Conservation (phyloP, 1,139 yeast genomes). For the Arxiozyma slooffiae region DNA sequence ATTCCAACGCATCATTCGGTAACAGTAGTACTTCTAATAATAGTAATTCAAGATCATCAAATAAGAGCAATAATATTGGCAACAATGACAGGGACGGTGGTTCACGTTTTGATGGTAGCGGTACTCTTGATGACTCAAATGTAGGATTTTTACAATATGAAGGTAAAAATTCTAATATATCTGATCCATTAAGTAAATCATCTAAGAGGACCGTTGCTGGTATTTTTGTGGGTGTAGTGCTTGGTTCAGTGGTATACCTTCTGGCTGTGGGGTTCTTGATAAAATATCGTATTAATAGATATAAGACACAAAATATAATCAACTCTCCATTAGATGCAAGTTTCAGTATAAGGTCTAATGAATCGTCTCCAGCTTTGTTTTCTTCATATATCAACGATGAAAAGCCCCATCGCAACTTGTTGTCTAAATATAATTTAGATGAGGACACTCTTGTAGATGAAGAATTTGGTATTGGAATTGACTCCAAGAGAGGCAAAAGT, state of each 20-base stretch:
- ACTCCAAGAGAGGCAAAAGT: slow-evolving; percentile 8
- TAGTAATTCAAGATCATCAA: slow-evolving; percentile 16
- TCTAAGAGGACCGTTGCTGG: slow-evolving; percentile 39
- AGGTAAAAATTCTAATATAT: slow-evolving; percentile 8
- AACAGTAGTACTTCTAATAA: slow-evolving; percentile 5
- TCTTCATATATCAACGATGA: background rate
- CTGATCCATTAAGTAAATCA: slow-evolving; percentile 19
- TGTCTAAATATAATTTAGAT: slow-evolving; percentile 14
- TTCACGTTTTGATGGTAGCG: slow-evolving; percentile 3
- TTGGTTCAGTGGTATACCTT: slow-evolving; percentile 52
- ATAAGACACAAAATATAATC: slow-evolving; percentile 8
- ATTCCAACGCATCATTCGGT: slow-evolving; percentile 5
- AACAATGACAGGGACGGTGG: slow-evolving; percentile 5
- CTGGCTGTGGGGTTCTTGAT: slow-evolving; percentile 39
- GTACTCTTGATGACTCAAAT: slow-evolving; percentile 34
- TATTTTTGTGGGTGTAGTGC: slow-evolving; percentile 56
- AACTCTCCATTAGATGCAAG: slow-evolving; percentile 5
- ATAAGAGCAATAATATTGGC: background rate
- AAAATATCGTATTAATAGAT: slow-evolving; percentile 32
- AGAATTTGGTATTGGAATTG: slow-evolving; percentile 9
- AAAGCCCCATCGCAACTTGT: background rate
- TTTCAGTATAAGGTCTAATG: slow-evolving; percentile 24
- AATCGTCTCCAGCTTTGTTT: too few relatives aligned
- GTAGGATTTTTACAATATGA: slow-evolving; percentile 29
- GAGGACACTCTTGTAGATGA: background rate